Conservation (phyloP, 2,329 filamentous ascomycete species). For the Diaporthe capsici region DNA sequence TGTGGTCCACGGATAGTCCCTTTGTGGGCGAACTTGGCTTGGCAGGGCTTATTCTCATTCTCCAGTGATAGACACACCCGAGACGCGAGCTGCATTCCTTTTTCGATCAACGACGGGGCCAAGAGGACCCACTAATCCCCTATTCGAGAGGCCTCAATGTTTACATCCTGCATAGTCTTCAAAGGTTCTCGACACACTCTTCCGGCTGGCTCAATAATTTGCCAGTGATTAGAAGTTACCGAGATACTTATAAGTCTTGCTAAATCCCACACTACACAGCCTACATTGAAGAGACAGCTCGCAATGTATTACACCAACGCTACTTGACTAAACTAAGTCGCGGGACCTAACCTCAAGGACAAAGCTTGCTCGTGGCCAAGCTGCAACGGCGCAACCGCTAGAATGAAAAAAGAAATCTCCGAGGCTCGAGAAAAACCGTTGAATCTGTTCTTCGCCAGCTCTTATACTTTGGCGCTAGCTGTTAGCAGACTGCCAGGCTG, state of each 20-base stretch:
- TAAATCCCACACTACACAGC: not conserved
- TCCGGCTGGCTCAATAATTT: not conserved
- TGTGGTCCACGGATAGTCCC: not conserved
- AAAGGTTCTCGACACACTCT: not conserved
- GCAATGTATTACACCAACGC: not conserved
- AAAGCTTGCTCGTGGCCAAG: not conserved
- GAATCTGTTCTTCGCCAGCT: not conserved
- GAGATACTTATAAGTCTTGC: not conserved
- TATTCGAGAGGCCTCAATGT: not conserved
- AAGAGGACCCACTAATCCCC: conserved; percentile 13
- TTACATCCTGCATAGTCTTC: not conserved
- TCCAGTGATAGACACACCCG: conserved; percentile 18
- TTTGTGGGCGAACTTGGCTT: not conserved
- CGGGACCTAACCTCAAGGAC: not conserved
- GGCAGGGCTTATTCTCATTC: not conserved
- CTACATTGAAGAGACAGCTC: not conserved
- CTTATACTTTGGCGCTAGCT: not conserved
- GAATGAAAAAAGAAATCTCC: not conserved
- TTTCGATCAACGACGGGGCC: not conserved
- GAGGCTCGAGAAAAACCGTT: not conserved
- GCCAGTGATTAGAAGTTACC: not conserved
- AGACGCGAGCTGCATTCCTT: not conserved
- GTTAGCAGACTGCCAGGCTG: not conserved
- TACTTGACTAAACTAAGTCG: not conserved
- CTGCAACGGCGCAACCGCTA: not conserved